These are phyloP conservation scores for Farysia itapuensis DNA, from an alignment of 1,284 basidiomycete species.

Conservation along the genomic window DNA sequence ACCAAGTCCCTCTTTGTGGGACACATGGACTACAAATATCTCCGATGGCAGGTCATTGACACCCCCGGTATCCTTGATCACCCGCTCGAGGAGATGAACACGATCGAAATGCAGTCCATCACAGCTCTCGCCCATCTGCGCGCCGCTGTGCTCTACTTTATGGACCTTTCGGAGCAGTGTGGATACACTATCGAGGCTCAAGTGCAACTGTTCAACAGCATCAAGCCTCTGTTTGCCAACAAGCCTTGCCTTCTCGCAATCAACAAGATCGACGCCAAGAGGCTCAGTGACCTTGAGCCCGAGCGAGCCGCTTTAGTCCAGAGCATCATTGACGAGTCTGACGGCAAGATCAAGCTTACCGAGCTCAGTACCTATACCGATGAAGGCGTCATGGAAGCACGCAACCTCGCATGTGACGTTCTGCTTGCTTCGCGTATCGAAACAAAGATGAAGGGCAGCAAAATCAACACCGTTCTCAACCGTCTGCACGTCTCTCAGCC, in stretches of 20 bases:
- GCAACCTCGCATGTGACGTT: conserved; percentile 56
- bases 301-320: conserved; percentile 49
- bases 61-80: conserved; percentile 59
- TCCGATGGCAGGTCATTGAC: conserved; percentile 60
- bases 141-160: conserved; percentile 58
- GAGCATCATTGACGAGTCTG: conserved; percentile 47
- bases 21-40: conserved; percentile 61
- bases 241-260: conserved; percentile 58
- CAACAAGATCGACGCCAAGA: conserved; percentile 56
- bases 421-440: conserved; percentile 55
- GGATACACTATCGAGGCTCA: conserved; percentile 59
- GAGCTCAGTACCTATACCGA: conserved; percentile 60
- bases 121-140: conserved; percentile 58
- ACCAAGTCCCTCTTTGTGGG: conserved; percentile 60
- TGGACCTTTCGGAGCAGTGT: conserved; percentile 60
- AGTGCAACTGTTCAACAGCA: conserved; percentile 58
- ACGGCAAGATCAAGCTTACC: conserved; percentile 49
- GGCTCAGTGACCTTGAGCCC: conserved; percentile 50
- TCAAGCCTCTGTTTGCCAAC: conserved; percentile 59
- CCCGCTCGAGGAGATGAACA: conserved; percentile 60
- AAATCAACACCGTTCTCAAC: conserved; percentile 56
- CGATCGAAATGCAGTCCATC: conserved; percentile 60
- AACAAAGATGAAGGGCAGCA: conserved; percentile 54
- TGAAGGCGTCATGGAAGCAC: conserved; percentile 56
- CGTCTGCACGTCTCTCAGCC: conserved; percentile 57